These are phyloP conservation scores for Entophlyctis luteolus DNA, from an alignment of 192 early-diverging fungal genomes.

Conservation along the genomic window DNA sequence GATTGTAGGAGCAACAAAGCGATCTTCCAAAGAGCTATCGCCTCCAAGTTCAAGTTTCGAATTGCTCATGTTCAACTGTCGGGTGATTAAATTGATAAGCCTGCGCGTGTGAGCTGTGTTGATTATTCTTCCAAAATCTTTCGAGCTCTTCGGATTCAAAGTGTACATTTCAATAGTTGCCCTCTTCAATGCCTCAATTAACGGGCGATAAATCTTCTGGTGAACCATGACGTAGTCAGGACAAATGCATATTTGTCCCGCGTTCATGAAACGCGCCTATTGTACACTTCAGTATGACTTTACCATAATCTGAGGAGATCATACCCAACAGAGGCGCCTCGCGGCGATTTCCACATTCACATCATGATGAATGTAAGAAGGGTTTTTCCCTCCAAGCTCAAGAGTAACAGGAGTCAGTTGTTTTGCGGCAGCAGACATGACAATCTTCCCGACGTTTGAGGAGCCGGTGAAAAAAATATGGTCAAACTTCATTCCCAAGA, in stretches of 20 bases:
- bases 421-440: constrained; percentile 80
- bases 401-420: constrained; percentile 83
- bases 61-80: constrained; percentile 30
- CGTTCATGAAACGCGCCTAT: too few species aligned
- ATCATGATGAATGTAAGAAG: constrained; percentile 49
- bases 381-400: constrained; percentile 92
- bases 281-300: too few species aligned
- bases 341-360: constrained; percentile 61
- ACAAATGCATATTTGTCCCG: constrained; percentile 72
- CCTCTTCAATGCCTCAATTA: constrained; percentile 54
- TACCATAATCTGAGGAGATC: too few species aligned
- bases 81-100: constrained; percentile 51
- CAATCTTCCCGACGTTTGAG: constrained; percentile 71
- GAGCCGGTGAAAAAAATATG: constrained; percentile 93
- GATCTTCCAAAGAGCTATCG: constrained; percentile 46
- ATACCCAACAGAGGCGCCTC: constrained; percentile 70
- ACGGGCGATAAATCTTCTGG: constrained; percentile 49
- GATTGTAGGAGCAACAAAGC: constrained; percentile 79
- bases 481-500: constrained; percentile 80
- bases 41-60: constrained; percentile 56
- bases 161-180: constrained; percentile 29
- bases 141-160: constrained; percentile 37
- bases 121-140: constrained; percentile 69
- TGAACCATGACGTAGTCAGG: constrained; percentile 81
- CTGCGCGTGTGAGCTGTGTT: constrained; percentile 67